These are phyloP conservation scores for Plasmodium relictum DNA, from an alignment of 169 alveolate genomes.

Conservation along the genomic window DNA sequence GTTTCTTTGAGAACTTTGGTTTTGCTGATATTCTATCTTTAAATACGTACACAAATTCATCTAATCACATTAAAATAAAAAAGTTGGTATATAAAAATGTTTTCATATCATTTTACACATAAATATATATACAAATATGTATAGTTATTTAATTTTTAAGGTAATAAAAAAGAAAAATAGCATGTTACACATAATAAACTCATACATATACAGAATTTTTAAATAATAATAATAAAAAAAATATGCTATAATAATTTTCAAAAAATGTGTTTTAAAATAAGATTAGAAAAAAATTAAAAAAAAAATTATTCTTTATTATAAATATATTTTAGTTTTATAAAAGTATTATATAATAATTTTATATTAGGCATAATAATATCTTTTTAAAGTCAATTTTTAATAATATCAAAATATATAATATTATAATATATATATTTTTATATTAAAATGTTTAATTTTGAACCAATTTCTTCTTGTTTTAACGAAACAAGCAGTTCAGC, in stretches of 20 bases:
- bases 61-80: constrained; percentile 5
- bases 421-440: neutral
- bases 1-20: constrained; percentile 56
- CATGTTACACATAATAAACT: neutral
- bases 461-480: constrained; percentile 77
- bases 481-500: constrained; percentile 55
- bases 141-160: neutral
- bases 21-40: constrained; percentile 76
- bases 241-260: too few relatives aligned
- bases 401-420: constrained; percentile 7
- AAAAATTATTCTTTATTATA: too few relatives aligned
- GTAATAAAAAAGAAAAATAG: neutral
- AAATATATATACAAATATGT: too few relatives aligned
- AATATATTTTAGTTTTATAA: too few relatives aligned
- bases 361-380: neutral
- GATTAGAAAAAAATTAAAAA: too few relatives aligned
- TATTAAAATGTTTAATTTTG: neutral
- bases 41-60: constrained; percentile 35
- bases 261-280: too few relatives aligned
- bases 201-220: neutral
- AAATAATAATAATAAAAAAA: too few relatives aligned
- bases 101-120: neutral
- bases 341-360: too few relatives aligned
- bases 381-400: neutral
- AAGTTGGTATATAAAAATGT: neutral